A percentile compares a stretch with the other conserved stretches of the same genome.
These are phyloP conservation scores for Spinacia oleracea DNA, from an alignment of 179 eudicot species.

Conservation along the genomic window DNA sequence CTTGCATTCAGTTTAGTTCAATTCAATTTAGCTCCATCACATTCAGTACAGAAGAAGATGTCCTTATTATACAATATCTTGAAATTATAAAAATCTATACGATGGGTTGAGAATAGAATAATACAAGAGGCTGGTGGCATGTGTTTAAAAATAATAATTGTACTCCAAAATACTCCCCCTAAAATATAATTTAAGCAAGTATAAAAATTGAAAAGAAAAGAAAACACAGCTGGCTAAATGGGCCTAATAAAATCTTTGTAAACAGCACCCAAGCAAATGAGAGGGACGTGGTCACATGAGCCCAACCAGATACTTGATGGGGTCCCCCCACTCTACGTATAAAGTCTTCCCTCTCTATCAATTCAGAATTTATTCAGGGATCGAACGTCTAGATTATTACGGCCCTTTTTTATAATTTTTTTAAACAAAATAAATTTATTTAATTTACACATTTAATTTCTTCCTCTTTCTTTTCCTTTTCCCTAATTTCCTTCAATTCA, in stretches of 20 bases:
- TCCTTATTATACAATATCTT: too few species aligned
- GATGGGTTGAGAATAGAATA: background rate
- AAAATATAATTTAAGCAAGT: too few species aligned
- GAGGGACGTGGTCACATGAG: slow-evolving; percentile 29
- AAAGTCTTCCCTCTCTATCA: slow-evolving; percentile 22
- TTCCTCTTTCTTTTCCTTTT: too few species aligned
- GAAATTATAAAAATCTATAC: too few species aligned
- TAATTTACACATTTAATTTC: too few species aligned
- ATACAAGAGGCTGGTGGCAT: background rate
- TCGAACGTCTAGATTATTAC: too few species aligned
- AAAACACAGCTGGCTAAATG: slow-evolving; percentile 13
- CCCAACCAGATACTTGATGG: slow-evolving; percentile 26
- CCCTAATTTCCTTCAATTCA: too few species aligned
- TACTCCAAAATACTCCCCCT: background rate
- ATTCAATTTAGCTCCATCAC: too few species aligned
- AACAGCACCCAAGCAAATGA: slow-evolving; percentile 17
- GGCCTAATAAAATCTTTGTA: slow-evolving; percentile 1
- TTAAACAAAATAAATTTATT: too few species aligned
- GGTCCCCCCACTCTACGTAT: slow-evolving; percentile 27
- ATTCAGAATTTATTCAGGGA: slow-evolving; percentile 17
- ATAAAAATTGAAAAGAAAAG: background rate
- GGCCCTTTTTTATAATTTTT: too few species aligned
- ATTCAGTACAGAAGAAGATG: too few species aligned
- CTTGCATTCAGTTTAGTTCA: too few species aligned
- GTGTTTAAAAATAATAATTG: background rate